These are phyloP conservation scores for Triadica sebifera DNA, from an alignment of 345 rosid genomes.

Conservation along the genomic window DNA sequence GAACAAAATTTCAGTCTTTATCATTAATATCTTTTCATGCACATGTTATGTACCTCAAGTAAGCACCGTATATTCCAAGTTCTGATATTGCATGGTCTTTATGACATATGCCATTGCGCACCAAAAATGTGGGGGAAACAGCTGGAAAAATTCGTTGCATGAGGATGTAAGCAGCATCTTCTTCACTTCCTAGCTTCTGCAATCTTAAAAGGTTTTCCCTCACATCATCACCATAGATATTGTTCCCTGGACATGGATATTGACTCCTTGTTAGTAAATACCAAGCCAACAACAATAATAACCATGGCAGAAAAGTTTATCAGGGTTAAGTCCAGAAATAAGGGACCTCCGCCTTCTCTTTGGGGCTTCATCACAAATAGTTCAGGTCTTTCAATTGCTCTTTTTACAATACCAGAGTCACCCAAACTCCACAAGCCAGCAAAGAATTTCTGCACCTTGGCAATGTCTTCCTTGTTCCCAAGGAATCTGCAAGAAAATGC, in stretches of 20 bases:
- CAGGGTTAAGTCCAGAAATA: not conserved
- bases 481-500: slow-evolving; percentile 55
- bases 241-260: slow-evolving; percentile 43
- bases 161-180: slow-evolving; percentile 87
- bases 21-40: slow-evolving; percentile 1
- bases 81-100: slow-evolving; percentile 78
- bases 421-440: slow-evolving; percentile 98
- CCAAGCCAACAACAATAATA: not conserved
- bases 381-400: slow-evolving; percentile 74
- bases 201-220: slow-evolving; percentile 65
- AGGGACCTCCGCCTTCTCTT: slow-evolving; percentile 95
- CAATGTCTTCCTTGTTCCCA: slow-evolving; percentile 67
- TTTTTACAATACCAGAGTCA: slow-evolving; percentile 50
- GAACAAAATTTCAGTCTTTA: not conserved
- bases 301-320: not conserved
- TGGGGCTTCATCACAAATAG: slow-evolving; percentile 93
- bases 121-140: slow-evolving; percentile 52
- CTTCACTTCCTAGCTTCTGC: slow-evolving; percentile 58
- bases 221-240: slow-evolving; percentile 81
- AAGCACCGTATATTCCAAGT: slow-evolving; percentile 84
- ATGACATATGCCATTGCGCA: slow-evolving; percentile 72
- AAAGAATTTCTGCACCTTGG: slow-evolving; percentile 72
- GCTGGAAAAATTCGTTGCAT: slow-evolving; percentile 97
- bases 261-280: not conserved
- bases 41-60: slow-evolving; percentile 59